phyloP scores from a whole-genome alignment of 2,329 filamentous ascomycete species.

The Verticillium nubilum region DNA sequence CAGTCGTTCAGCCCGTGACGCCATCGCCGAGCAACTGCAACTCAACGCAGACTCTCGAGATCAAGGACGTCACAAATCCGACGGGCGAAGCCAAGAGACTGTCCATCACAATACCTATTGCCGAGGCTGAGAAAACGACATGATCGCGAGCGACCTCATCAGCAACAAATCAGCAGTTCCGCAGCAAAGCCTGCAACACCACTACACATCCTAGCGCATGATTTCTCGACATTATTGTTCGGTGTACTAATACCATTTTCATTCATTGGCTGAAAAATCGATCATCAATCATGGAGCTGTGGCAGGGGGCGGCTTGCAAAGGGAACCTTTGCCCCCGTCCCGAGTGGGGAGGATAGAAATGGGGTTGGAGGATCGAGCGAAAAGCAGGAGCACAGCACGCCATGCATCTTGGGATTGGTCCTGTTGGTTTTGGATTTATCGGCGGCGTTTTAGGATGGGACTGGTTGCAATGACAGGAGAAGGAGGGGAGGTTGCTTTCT shows the following conservation, averaged over 20 bases:
- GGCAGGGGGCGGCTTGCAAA: not conserved
- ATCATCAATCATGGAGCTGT: not conserved
- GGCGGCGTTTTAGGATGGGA: not conserved
- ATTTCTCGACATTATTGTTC: not conserved
- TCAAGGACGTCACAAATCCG: not conserved
- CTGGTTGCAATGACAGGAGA: not conserved
- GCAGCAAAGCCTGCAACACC: not conserved
- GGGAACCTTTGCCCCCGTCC: not conserved
- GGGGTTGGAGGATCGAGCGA: not conserved
- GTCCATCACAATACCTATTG: constrained; percentile 3
- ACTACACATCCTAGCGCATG: not conserved
- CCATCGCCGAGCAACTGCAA: not conserved
- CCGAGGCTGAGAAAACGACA: not conserved
- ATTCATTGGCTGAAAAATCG: not conserved
- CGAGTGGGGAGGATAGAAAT: too few species aligned
- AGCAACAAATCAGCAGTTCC: not conserved
- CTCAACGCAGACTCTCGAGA: not conserved
- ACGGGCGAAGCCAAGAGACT: not conserved
- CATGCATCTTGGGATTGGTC: not conserved
- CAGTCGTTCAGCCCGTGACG: not conserved
- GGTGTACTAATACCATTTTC: not conserved
- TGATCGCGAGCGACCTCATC: not conserved
- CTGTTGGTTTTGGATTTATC: not conserved
- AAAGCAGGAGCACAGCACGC: not conserved
- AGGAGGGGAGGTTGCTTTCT: not conserved